Percentiles rank a stretch among this genome's conserved stretches.
Evolutionary conservation across 257 asterid genomes (phyloP).

Genomic region (Solanum gracilifrons): DNA sequence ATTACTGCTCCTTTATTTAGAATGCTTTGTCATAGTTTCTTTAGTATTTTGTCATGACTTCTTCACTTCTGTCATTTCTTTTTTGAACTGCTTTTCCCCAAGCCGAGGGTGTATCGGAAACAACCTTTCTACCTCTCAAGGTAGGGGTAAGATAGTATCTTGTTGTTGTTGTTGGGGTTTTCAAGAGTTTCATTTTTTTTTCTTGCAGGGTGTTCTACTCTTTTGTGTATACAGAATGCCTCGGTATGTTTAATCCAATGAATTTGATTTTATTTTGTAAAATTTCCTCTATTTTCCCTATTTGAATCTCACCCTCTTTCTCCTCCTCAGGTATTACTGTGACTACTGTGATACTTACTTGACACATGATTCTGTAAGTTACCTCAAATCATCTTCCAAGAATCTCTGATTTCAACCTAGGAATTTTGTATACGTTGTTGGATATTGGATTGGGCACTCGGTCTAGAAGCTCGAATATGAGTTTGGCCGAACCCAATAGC

Average conservation of each 20-base stretch:
- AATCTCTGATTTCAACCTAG: neutral
- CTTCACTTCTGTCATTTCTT: neutral
- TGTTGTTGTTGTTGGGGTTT: neutral
- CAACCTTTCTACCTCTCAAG: neutral
- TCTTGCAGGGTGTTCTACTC: neutral
- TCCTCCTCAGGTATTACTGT: conserved; percentile 12
- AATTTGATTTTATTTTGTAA: neutral
- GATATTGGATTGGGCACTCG: neutral
- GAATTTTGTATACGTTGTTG: neutral
- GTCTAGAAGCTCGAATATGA: neutral
- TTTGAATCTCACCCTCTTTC: neutral
- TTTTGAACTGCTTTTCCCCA: neutral
- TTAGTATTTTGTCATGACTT: neutral
- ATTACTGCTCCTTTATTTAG: neutral
- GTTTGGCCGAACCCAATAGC: neutral
- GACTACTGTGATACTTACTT: conserved; percentile 20
- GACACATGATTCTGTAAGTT: conserved; percentile 19
- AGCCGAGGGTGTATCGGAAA: neutral
- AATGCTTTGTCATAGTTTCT: neutral
- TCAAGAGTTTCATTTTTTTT: neutral
- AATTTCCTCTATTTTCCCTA: neutral
- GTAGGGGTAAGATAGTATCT: neutral
- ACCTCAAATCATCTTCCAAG: too few species aligned
- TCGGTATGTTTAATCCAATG: neutral
- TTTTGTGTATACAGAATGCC: neutral